phyloP scores from a whole-genome alignment of 1,139 yeast species.

The Keqinozyma sinolaborantium region DNA sequence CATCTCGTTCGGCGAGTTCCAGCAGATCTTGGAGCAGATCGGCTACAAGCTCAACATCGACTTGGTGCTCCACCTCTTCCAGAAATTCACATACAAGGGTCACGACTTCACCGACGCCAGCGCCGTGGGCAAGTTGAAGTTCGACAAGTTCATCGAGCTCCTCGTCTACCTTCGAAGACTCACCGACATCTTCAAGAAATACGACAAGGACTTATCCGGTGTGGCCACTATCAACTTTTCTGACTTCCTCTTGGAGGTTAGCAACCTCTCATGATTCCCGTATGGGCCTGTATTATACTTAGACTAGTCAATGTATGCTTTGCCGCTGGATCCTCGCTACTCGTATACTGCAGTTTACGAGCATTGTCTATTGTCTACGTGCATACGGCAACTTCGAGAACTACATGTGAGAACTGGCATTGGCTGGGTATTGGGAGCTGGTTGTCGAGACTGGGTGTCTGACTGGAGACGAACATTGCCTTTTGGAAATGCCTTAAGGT shows the following conservation, averaged over 20 bases:
- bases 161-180: conserved; percentile 73
- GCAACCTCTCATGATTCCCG: conserved; percentile 23
- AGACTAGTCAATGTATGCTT: too few species aligned
- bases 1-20: conserved; percentile 66
- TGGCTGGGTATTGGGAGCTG: too few species aligned
- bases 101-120: conserved; percentile 26
- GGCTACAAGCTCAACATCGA: conserved; percentile 66
- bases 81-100: conserved; percentile 48
- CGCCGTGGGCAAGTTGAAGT: conserved; percentile 58
- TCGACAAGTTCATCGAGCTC: conserved; percentile 80
- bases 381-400: too few species aligned
- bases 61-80: conserved; percentile 59
- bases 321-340: too few species aligned
- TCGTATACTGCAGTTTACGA: too few species aligned
- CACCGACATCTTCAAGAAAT: conserved; percentile 76
- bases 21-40: conserved; percentile 62
- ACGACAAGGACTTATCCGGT: conserved; percentile 73
- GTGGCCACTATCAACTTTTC: conserved; percentile 74
- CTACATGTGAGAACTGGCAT: too few species aligned
- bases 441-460: too few species aligned
- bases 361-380: too few species aligned
- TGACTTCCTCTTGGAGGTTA: conserved; percentile 69
- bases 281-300: too few species aligned
- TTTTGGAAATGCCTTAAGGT: too few species aligned
- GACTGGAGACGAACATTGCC: too few species aligned